These are phyloP conservation scores for Incumbomyces delicatus DNA, from an alignment of 2,329 filamentous ascomycete species.

Conservation along the genomic window DNA sequence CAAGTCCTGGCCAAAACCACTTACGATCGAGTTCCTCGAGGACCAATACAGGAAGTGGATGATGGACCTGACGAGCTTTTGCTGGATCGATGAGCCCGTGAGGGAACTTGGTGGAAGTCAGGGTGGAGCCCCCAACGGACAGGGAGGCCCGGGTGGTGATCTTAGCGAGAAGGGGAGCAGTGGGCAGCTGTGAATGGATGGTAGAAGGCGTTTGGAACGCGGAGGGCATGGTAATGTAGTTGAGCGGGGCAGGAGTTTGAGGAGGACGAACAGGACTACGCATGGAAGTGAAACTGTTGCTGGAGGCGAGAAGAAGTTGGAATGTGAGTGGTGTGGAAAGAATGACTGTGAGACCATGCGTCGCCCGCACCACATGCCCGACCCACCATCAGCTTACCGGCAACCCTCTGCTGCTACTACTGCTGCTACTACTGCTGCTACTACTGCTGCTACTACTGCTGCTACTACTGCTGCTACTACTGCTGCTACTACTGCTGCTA, in stretches of 20 bases:
- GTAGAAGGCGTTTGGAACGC: no score
- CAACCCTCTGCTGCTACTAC: neutral
- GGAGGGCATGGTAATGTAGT: neutral
- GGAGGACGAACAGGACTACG: neutral
- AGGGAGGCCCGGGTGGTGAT: neutral
- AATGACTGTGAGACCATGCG: slow-evolving; percentile 1
- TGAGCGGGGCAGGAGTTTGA: neutral
- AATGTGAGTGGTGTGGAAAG: slow-evolving; percentile 1
- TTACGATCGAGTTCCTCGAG: slow-evolving; percentile 21
- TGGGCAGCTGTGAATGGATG: slow-evolving; percentile 1
- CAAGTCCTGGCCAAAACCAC: slow-evolving; percentile 19
- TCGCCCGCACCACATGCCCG: neutral
- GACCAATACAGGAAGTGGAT: slow-evolving; percentile 19
- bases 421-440: no score
- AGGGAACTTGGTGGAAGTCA: slow-evolving; percentile 13
- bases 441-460: no score
- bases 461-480: neutral
- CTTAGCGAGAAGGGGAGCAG: neutral
- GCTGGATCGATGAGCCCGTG: slow-evolving; percentile 19
- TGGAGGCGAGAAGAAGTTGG: neutral
- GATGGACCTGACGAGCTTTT: slow-evolving; percentile 17
- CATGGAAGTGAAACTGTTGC: neutral
- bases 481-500: no score
- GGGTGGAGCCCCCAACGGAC: neutral
- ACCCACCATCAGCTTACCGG: no score